Evolutionary conservation across 495 filamentous ascomycete species (phyloP), one percentile per base, ranked within the genome.

Genomic region (Aspergillus bertholletiae): DNA sequence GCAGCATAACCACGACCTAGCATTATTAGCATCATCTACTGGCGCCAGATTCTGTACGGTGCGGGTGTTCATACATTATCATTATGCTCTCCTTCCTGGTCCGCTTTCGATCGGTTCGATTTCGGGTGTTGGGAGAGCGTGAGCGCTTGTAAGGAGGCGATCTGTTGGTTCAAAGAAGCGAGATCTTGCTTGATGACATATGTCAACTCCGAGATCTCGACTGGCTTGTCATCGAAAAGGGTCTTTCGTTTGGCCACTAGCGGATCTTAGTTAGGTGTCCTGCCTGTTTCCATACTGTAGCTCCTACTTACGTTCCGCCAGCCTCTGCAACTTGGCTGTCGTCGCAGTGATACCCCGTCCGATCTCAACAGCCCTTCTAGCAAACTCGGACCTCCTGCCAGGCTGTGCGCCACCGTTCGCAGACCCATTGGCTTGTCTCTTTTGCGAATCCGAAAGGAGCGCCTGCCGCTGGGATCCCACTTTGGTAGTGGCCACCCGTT

Each of bases 141-240:
- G 18, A 97, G 80, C 3, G 83, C 73, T 66, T 96, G 90, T 35
- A 98, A 73, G 18, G 75, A 79, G 43, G 86, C 85, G 64, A 98
- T 97, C 66, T 93, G 86, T 54, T 87, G 80, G 69, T 96, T 97
- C 53, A 98, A 73, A 11, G 88, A 84, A 0, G 92, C 89, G 23
- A 97, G 82, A 64, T 97, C 95, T 79, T 97, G 94, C 71, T 97
- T 97, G 74, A 98, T 97, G 67, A 96, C 84, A 62, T 89, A 96
- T 9, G 92, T 94, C 70, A 97, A 84, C 63, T 97, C 91, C 67
- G 92, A 91, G 72, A 98, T 97, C 70, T 98, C 94, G 34, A 96
- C 88, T 2, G 94, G 92, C 68, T 88, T 83, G 74, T 98, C 94
- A 69, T 98, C 94, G 66, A 98, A 97, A 20, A 98, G 83, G 1